Conservation (phyloP, 176 grass and related monocot species). For the Oryza nivara region DNA sequence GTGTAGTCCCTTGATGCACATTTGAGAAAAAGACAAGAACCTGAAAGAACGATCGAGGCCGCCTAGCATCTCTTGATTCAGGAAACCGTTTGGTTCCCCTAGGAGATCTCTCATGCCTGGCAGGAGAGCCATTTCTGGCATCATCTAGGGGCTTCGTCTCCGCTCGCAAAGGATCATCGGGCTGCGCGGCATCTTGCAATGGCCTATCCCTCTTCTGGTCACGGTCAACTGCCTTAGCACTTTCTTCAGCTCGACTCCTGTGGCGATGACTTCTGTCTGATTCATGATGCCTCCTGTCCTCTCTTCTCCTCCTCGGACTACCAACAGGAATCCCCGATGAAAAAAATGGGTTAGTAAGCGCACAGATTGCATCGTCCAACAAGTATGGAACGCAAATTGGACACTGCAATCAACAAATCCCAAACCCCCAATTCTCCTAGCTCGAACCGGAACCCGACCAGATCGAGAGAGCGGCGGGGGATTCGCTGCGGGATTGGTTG, state of each 20-base stretch:
- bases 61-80: slow-evolving; percentile 41
- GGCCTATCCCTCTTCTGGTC: slow-evolving; percentile 31
- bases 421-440: neutral
- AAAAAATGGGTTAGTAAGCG: slow-evolving; percentile 11
- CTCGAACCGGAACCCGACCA: neutral
- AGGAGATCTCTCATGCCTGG: slow-evolving; percentile 47
- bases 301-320: slow-evolving; percentile 57
- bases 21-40: slow-evolving; percentile 40
- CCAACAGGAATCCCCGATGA: neutral
- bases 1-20: slow-evolving; percentile 15
- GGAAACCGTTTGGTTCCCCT: slow-evolving; percentile 57
- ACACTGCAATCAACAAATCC: neutral
- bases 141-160: slow-evolving; percentile 41
- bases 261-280: slow-evolving; percentile 42
- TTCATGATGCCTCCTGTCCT: slow-evolving; percentile 47
- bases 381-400: neutral
- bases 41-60: slow-evolving; percentile 55
- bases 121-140: slow-evolving; percentile 21
- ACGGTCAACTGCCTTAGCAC: slow-evolving; percentile 8
- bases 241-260: slow-evolving; percentile 40
- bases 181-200: slow-evolving; percentile 30
- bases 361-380: neutral
- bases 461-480: slow-evolving; percentile 1
- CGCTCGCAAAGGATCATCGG: slow-evolving; percentile 2
- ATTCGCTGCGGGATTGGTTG: neutral